A percentile compares a stretch with the other conserved stretches of the same genome.
phyloP scores from a whole-genome alignment of 208 protist genomes.

The Leishmania amazonensis region DNA sequence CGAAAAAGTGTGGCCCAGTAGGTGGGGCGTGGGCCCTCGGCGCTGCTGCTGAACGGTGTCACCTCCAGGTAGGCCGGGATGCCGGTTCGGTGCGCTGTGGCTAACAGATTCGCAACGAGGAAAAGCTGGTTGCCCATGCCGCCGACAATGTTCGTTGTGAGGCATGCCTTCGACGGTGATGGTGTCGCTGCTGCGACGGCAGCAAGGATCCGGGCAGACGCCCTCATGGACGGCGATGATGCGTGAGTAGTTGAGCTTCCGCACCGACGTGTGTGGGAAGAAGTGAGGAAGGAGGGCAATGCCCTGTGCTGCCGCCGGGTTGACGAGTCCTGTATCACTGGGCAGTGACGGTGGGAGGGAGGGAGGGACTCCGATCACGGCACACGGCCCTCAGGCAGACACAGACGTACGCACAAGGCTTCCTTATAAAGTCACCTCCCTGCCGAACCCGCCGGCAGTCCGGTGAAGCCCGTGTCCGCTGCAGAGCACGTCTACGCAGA shows the following conservation, averaged over 20 bases:
- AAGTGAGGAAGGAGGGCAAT: not conserved
- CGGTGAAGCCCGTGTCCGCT: not conserved
- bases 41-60: constrained; percentile 60
- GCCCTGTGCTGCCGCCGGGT: not conserved
- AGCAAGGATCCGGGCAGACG: not conserved
- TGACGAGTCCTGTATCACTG: not conserved
- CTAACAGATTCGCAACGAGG: constrained; percentile 78
- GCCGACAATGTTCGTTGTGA: constrained; percentile 86
- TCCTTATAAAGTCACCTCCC: not conserved
- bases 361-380: not conserved
- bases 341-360: not conserved
- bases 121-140: constrained; percentile 90
- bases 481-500: not conserved
- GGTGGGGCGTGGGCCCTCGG: constrained; percentile 66
- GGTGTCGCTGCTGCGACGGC: not conserved
- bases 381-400: not conserved
- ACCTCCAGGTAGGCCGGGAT: constrained; percentile 49
- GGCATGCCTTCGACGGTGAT: not conserved
- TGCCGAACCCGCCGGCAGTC: not conserved
- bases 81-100: constrained; percentile 53
- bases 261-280: not conserved
- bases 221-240: not conserved
- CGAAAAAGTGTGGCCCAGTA: constrained; percentile 83
- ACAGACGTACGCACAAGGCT: not conserved
- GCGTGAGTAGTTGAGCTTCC: not conserved